Evolutionary conservation across 2,329 filamentous ascomycete genomes (phyloP).

Genomic region (Cadophora sp.): DNA sequence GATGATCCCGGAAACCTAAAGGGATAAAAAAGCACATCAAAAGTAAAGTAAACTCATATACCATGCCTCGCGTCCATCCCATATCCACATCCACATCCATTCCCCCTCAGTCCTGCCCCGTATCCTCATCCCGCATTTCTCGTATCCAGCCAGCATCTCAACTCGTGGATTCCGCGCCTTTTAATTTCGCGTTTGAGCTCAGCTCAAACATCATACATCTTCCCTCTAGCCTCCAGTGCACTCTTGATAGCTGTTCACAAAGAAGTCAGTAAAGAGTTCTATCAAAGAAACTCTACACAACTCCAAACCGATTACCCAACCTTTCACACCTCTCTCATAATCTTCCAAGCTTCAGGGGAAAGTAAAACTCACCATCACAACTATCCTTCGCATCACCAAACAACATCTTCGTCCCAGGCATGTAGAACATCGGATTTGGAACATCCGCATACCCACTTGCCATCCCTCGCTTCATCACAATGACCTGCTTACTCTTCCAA

Average conservation of each 20-base stretch:
- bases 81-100: not conserved
- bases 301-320: too few relatives aligned
- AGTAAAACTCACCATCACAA: constrained; percentile 63
- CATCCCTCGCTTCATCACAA: constrained; percentile 94
- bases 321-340: too few relatives aligned
- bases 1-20: not conserved
- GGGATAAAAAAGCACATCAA: too few relatives aligned
- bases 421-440: constrained; percentile 92
- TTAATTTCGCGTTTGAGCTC: not conserved
- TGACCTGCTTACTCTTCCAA: constrained; percentile 92
- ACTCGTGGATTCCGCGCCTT: not conserved
- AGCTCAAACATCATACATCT: constrained; percentile 33
- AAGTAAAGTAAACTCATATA: not conserved
- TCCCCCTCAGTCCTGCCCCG: not conserved
- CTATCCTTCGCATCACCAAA: constrained; percentile 89
- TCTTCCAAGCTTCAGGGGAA: too few relatives aligned
- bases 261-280: constrained; percentile 4
- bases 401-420: constrained; percentile 88
- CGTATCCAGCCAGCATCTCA: not conserved
- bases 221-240: constrained; percentile 28
- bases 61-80: not conserved
- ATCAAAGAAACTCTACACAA: too few relatives aligned
- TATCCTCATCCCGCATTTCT: not conserved
- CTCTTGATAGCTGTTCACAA: constrained; percentile 25
- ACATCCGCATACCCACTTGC: constrained; percentile 90